Percentiles rank a stretch among this genome's conserved stretches.
phyloP scores from a whole-genome alignment of 1,284 basidiomycete genomes.

The Coniophora puteana region DNA sequence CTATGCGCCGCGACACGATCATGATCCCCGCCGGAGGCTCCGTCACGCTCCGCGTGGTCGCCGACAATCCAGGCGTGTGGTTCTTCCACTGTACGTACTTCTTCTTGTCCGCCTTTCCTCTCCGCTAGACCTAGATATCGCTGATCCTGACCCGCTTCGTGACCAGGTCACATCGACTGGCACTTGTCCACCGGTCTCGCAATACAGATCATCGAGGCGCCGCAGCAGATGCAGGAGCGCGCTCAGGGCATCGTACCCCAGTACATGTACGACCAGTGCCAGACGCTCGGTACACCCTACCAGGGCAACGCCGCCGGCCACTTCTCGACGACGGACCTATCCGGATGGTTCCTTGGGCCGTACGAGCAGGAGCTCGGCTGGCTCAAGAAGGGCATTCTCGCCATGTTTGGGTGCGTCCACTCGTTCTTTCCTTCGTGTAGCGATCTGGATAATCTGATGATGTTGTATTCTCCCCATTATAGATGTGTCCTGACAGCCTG shows the following conservation, averaged over 20 bases:
- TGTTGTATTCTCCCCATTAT: not conserved
- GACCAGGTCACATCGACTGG: constrained; percentile 76
- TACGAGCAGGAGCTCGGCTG: constrained; percentile 75
- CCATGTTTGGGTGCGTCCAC: constrained; percentile 68
- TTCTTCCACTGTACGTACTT: constrained; percentile 66
- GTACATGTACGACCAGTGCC: constrained; percentile 69
- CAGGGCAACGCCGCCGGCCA: constrained; percentile 82
- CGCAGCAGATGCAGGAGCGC: constrained; percentile 53
- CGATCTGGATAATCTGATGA: not conserved
- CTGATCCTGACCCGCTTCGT: not conserved
- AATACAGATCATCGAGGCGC: constrained; percentile 75
- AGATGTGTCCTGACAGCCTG: constrained; percentile 80
- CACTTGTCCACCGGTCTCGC: constrained; percentile 79
- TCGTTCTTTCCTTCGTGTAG: too few species aligned
- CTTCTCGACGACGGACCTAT: constrained; percentile 57
- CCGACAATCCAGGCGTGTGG: constrained; percentile 86
- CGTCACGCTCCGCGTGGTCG: constrained; percentile 64
- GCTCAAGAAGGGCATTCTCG: constrained; percentile 76
- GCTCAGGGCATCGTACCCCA: constrained; percentile 40
- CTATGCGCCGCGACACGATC: constrained; percentile 81
- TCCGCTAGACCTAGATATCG: too few species aligned
- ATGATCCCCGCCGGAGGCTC: constrained; percentile 58
- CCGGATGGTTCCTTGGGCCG: constrained; percentile 62
- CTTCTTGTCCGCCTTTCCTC: too few species aligned
- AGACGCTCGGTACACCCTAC: constrained; percentile 49